Conservation (phyloP, 495 filamentous ascomycete species). For the Podospora anserina region DNA sequence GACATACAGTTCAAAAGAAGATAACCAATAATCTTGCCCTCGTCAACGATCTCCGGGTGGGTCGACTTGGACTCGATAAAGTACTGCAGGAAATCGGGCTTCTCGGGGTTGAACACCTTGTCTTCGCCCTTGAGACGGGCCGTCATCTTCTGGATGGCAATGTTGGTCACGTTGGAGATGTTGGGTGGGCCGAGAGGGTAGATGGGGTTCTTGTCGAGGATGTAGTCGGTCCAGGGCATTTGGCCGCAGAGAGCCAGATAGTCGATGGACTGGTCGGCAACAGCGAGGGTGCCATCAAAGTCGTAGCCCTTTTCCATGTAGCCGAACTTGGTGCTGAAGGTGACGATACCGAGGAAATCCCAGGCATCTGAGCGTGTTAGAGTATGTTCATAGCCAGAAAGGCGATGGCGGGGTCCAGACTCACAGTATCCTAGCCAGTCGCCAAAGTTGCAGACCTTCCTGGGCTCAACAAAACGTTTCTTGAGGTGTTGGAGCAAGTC, state of each 20-base stretch:
- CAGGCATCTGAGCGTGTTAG: constrained; percentile 29
- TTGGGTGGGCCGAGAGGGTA: constrained; percentile 22
- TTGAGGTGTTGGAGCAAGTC: constrained; percentile 32
- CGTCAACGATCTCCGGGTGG: constrained; percentile 30
- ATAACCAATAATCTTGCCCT: constrained; percentile 26
- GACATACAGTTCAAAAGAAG: constrained; percentile 33
- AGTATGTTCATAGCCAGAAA: not conserved
- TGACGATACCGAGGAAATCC: constrained; percentile 46
- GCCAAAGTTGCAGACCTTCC: constrained; percentile 23
- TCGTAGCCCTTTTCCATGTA: constrained; percentile 28
- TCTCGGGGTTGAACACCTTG: constrained; percentile 16
- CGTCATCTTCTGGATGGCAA: constrained; percentile 23
- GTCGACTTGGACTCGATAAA: constrained; percentile 31
- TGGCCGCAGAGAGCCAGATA: constrained; percentile 30
- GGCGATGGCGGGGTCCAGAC: not conserved
- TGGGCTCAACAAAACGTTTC: constrained; percentile 24
- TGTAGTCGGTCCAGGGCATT: constrained; percentile 32
- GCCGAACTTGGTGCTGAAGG: constrained; percentile 37
- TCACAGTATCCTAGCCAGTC: constrained; percentile 31
- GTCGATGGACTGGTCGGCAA: constrained; percentile 23
- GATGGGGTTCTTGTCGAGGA: constrained; percentile 34
- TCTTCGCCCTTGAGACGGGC: constrained; percentile 27
- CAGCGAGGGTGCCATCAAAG: constrained; percentile 28
- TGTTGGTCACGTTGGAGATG: constrained; percentile 24
- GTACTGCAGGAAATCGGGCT: constrained; percentile 30